A percentile compares a stretch with the other conserved stretches of the same genome.
phyloP scores from a whole-genome alignment of 1,284 basidiomycete species.

The Sporisorium reilianum region DNA sequence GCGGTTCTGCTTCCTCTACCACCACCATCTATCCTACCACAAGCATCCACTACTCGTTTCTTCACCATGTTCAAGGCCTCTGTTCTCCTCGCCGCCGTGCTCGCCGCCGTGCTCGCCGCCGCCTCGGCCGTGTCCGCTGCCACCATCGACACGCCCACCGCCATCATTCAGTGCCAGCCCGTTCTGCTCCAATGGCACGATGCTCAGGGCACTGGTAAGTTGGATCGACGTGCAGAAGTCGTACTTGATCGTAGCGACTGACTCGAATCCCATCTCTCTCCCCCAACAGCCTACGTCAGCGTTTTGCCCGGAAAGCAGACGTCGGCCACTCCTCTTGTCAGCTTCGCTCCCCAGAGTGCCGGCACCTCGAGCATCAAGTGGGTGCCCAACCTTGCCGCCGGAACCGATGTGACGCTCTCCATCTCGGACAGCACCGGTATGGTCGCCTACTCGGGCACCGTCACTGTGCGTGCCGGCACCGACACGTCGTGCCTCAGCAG shows the following conservation, averaged over 20 bases:
- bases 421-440: conserved; percentile 40
- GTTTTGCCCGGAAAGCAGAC: conserved; percentile 33
- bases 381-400: conserved; percentile 38
- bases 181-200: conserved; percentile 45
- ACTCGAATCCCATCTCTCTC: neutral
- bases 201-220: conserved; percentile 45
- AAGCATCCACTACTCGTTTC: conserved; percentile 5
- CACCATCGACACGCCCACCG: conserved; percentile 51
- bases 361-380: conserved; percentile 31
- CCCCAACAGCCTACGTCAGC: conserved; percentile 30
- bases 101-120: conserved; percentile 35
- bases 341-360: conserved; percentile 30
- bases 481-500: conserved; percentile 33
- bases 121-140: conserved; percentile 26
- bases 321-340: conserved; percentile 41
- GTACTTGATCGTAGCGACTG: too few species aligned
- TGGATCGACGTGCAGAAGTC: neutral
- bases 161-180: conserved; percentile 56
- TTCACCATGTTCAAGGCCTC: conserved; percentile 35
- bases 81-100: conserved; percentile 35
- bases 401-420: conserved; percentile 33
- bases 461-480: conserved; percentile 30
- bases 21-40: conserved; percentile 17
- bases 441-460: conserved; percentile 29
- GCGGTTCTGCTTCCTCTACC: conserved; percentile 7